Base-by-base conservation (phyloP, 169 alveolate species). In the Theileria parva region DNA sequence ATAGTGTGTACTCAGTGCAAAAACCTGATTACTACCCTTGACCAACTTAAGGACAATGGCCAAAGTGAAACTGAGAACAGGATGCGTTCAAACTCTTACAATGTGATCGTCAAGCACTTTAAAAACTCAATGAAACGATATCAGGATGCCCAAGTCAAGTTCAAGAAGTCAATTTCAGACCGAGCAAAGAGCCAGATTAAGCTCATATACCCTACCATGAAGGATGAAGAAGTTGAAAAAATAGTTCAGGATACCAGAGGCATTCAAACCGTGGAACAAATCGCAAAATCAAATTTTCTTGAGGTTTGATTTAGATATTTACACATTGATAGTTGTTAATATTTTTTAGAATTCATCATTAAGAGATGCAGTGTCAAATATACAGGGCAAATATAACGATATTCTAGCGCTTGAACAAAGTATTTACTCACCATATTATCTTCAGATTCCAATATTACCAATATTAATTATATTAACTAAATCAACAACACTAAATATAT, bases 361-460 rank as follows among this genome's bases (percentile, higher is more conserved):
- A n/a, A 88, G 84, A 66, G 93, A 93, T 64, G 96, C 96, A 21
- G 88, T 93, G 32, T 57, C 75, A 37, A 93, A 85, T 77, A 88
- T 93, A 65, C 95, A 93, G 64, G 94, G 91, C 57, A 92, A 93
- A 83, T 93, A 93, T 84, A 92, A 89, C 77, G 96, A 93, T 72
- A 91, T 93, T 9, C 78, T 91, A 73, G 92, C 91, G 57, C 91
- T 93, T 73, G 96, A 93, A 85, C 86, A 80, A 32, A 89, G 89
- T 59, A 59, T 51, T 74, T 70, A 74, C 25, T 21, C 13, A 32
- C 1, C 37, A 32, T 32, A 32, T 32, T 32, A 32, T 32, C 1
- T 32, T 32, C 37, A 32, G 37, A 5, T 32, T 1, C 5, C 37
- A 32, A 32, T 32, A 32, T 32, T 32, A 32, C 37, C 37, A 32